Evolutionary conservation across 1,284 basidiomycete genomes (phyloP), one percentile per base, ranked within the genome.

Genomic region (Veloporphyrellus conicus): DNA sequence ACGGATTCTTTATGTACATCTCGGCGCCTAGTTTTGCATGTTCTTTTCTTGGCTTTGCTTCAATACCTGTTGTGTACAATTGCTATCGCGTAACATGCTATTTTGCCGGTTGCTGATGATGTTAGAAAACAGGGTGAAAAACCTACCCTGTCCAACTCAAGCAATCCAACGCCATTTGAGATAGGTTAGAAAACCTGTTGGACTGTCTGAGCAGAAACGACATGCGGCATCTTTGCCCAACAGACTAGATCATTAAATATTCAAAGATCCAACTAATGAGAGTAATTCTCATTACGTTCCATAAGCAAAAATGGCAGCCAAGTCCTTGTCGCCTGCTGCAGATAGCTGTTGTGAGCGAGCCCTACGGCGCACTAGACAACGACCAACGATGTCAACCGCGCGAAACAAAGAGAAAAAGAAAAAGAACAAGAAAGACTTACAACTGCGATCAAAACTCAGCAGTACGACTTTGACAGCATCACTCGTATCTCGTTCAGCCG

Each of bases 381-480:
- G 55, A n/a, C n/a, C n/a, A n/a, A n/a, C n/a, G 44, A 55, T 58
- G 23, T 62, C 53, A 53, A 36, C 45, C 23, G 12, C 8, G 5
- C 19, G 25, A 16, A 20, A n/a, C n/a, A n/a, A n/a, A n/a, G n/a
- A 6, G 6, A 40, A 18, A 16, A 28, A 18, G 14, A 5, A 11
- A 27, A 11, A 8, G 45, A 41, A 43, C n/a, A n/a, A n/a, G n/a
- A n/a, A 45, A n/a, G 10, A 80, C 87, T 71, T 58, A 90, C 87
- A 66, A 78, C 95, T 96, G 28, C 93, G 82, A 69, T 99, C 95
- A 54, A 95, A 80, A 58, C 87, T 95, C 38, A 98, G 75, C 33
- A 99, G 71, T 1, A 94, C 82, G 35, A 95, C 93, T 69, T 92
- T 93, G 31, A 84, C 79, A 29, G 84, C 80, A 45, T 67, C 68